phyloP scores from a whole-genome alignment of 352 stramenopile species.

The Pythium dissotocum region DNA sequence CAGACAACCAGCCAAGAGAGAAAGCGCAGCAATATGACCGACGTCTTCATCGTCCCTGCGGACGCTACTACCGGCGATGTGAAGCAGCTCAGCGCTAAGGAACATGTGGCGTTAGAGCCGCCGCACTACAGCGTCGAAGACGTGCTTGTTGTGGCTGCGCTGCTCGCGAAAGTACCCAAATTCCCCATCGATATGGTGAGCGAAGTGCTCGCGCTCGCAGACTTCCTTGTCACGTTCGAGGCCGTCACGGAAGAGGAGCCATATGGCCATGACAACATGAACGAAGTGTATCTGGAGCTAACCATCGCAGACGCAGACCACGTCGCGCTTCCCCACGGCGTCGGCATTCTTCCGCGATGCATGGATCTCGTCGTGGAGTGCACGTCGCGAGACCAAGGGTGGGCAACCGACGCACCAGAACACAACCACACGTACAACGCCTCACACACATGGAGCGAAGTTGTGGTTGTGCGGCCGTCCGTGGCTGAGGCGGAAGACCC shows the following conservation, averaged over 20 bases:
- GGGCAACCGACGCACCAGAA: conserved; percentile 39
- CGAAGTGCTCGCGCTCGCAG: conserved; percentile 53
- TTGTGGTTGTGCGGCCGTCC: conserved; percentile 41
- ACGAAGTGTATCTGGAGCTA: conserved; percentile 57
- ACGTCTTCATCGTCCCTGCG: conserved; percentile 3
- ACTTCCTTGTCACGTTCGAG: conserved; percentile 52
- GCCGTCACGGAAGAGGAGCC: conserved; percentile 32
- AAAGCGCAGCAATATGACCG: neutral
- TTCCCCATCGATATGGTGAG: conserved; percentile 37
- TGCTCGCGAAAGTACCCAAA: conserved; percentile 24
- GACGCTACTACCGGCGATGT: conserved; percentile 20
- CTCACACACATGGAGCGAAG: conserved; percentile 67
- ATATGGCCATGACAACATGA: conserved; percentile 44
- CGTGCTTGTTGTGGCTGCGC: conserved; percentile 38
- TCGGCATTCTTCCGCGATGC: conserved; percentile 39
- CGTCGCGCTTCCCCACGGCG: conserved; percentile 41
- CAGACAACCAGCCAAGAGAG: neutral
- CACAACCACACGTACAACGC: conserved; percentile 58
- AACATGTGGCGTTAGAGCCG: conserved; percentile 7
- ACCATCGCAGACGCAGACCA: conserved; percentile 37
- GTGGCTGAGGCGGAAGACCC: conserved; percentile 10
- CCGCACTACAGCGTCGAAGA: conserved; percentile 25
- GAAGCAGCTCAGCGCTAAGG: conserved; percentile 18
- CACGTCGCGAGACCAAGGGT: conserved; percentile 72
- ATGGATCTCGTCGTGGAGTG: conserved; percentile 52